Conservation (phyloP, 192 early-diverging fungal genomes). For the Phlyctochytrium planicorne region DNA sequence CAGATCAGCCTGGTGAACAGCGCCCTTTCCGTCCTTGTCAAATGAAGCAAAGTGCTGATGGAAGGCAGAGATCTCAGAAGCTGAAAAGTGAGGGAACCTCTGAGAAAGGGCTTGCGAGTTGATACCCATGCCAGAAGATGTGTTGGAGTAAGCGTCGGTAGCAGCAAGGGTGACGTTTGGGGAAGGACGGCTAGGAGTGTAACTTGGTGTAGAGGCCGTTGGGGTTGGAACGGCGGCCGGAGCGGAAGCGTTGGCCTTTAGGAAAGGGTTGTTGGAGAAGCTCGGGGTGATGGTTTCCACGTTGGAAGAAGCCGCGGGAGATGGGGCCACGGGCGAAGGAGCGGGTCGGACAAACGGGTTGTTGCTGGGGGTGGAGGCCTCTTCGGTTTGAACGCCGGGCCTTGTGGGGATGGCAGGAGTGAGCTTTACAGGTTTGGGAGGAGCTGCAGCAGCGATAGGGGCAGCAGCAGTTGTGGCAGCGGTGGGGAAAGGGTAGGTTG, state of each 20-base stretch:
- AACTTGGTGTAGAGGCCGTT: too few species aligned
- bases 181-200: neutral
- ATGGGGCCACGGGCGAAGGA: too few species aligned
- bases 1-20: slow-evolving; percentile 45
- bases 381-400: slow-evolving; percentile 14
- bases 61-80: slow-evolving; percentile 53
- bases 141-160: slow-evolving; percentile 10
- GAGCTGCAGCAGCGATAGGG: slow-evolving; percentile 17
- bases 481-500: slow-evolving; percentile 11
- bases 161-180: neutral
- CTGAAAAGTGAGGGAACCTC: slow-evolving; percentile 48
- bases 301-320: neutral
- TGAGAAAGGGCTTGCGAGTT: slow-evolving; percentile 40
- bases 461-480: slow-evolving; percentile 5
- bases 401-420: neutral
- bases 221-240: neutral
- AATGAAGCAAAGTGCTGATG: slow-evolving; percentile 45
- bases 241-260: slow-evolving; percentile 1
- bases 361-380: neutral
- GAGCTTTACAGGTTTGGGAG: slow-evolving; percentile 26
- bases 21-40: slow-evolving; percentile 44
- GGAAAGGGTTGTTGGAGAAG: slow-evolving; percentile 24
- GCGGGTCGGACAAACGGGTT: slow-evolving; percentile 12
- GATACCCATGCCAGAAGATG: slow-evolving; percentile 28
- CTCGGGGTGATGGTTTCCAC: neutral